phyloP scores from a whole-genome alignment of 208 protist species.

The Herpetomonas samuelpessoai region DNA sequence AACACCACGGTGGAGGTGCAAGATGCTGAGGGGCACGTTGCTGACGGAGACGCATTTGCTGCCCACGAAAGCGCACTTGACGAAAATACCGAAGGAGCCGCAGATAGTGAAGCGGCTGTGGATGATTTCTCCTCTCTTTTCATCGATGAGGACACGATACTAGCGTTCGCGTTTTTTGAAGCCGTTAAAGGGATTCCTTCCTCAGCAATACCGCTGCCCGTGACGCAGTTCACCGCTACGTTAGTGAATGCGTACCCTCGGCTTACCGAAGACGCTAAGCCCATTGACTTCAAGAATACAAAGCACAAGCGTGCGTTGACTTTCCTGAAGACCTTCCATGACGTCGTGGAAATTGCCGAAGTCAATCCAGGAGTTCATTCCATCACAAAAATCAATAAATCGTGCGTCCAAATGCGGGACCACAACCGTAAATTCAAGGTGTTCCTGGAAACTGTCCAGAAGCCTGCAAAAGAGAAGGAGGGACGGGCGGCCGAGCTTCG shows the following conservation, averaged over 20 bases:
- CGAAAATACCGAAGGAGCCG: slow-evolving; percentile 3
- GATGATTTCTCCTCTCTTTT: slow-evolving; percentile 18
- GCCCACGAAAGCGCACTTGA: too few relatives aligned
- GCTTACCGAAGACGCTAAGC: slow-evolving; percentile 15
- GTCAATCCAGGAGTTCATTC: slow-evolving; percentile 34
- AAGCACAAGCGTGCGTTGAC: slow-evolving; percentile 62
- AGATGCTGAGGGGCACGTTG: slow-evolving; percentile 1
- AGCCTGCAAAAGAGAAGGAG: too few relatives aligned
- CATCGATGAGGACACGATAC: slow-evolving; percentile 24
- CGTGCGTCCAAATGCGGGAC: slow-evolving; percentile 29
- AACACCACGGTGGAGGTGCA: background rate
- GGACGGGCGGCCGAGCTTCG: too few relatives aligned
- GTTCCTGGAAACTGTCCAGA: slow-evolving; percentile 41
- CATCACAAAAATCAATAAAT: slow-evolving; percentile 42
- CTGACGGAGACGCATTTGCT: too few relatives aligned
- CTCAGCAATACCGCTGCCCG: slow-evolving; percentile 47
- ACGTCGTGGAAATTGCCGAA: slow-evolving; percentile 50
- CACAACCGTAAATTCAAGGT: slow-evolving; percentile 31
- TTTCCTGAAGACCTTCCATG: slow-evolving; percentile 33
- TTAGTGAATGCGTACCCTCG: slow-evolving; percentile 47
- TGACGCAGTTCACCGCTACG: slow-evolving; percentile 57
- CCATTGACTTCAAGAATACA: slow-evolving; percentile 69
- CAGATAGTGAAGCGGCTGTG: background rate
- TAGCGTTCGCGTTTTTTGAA: slow-evolving; percentile 69
- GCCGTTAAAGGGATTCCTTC: slow-evolving; percentile 25